Base-by-base conservation (phyloP, 495 filamentous ascomycete species). In the Talaromyces wortmannii region DNA sequence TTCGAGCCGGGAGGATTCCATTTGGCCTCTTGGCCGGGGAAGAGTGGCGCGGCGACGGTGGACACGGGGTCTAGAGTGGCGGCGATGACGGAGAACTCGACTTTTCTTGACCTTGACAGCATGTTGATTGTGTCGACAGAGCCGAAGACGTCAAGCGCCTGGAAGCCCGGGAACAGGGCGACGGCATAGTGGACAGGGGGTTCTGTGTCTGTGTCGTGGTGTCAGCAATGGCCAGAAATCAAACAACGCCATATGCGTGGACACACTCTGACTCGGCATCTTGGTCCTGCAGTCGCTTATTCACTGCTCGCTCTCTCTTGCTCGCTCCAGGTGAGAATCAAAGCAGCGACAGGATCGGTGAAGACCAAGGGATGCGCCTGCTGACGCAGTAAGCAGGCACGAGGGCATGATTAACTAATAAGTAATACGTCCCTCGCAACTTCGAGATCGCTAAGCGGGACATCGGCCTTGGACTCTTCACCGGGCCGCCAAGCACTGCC, bases 91-190 rank as follows among this genome's bases (percentile, higher is more conserved):
- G 59, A 61, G 0, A 88, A 68, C 0, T 60, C 59, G 7, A 73
- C 42, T 31, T 62, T 43, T 11, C 36, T 46, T 6, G 13, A 53
- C 33, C 40, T 46, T 0, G 82, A 77, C 43, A 87, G 72, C 33
- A 74, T 55, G 63, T 86, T 86, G 15, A 89, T 65, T 53, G 71
- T 67, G 59, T 87, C 82, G n/a, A 88, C 65, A 6, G 83, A 83
- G 0, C 84, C 85, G 67, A 83, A 77, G 48, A 73, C 72, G 56
- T 82, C 78, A 16, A 79, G 64, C 12, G 47, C 31, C 30, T 55
- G 53, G 45, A 48, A 55, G 46, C 53, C 45, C 8, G 53, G 53
- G 12, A 55, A 55, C 7, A 55, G 30, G 5, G 32, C 45, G 18
- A 55, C 32, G n/a, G 31, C 36, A 32, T 32, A 55, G 45, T 55